Evolutionary conservation across 1,139 yeast species (phyloP), one percentile per base, ranked within the genome.

Genomic region (Yamadazyma membranifaciens): DNA sequence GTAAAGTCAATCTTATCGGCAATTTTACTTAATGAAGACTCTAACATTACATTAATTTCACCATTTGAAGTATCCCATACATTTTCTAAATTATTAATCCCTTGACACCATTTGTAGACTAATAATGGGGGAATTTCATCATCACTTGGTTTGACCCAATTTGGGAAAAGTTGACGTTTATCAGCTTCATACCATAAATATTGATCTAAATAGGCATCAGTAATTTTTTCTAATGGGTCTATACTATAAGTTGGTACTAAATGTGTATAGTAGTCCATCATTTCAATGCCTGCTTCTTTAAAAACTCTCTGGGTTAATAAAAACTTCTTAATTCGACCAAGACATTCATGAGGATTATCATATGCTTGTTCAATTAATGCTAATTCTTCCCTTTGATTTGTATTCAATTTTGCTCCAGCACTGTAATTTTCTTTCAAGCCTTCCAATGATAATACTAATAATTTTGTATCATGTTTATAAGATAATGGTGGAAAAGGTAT

Each of bases 151-250:
- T 94, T 92, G 35, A 92, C 74, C 98, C 98, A 94, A 56, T 84
- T 84, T 3, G 99, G 99, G 63, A 94, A 94, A 31, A 94, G 65
- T 14, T 83, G 81, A 43, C 97, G 67, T 54, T 86, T 83, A 39
- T 88, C 96, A 4, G 95, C 92, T 60, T 92, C 98, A 60, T 86
- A 92, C 97, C 98, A 92, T 40, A 94, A 67, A 54, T 91, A 94
- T 55, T 92, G 98, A 57, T 92, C 98, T 36, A 94, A 66, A 54
- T 92, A 94, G 0, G 98, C 97, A 65, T 94, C 99, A 0, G 97
- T 89, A 43, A 94, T 88, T 57, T 91, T 92, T 59, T 94, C 99
- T 38, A 89, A 65, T 0, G 98, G 96, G 57, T 91, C 98, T 15
- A 92, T 76, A 9, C 85, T 76, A 56, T 87, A 91, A 1, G 91